phyloP scores from a whole-genome alignment of 805 yeast genomes.

The Candida pseudoglaebosa region DNA sequence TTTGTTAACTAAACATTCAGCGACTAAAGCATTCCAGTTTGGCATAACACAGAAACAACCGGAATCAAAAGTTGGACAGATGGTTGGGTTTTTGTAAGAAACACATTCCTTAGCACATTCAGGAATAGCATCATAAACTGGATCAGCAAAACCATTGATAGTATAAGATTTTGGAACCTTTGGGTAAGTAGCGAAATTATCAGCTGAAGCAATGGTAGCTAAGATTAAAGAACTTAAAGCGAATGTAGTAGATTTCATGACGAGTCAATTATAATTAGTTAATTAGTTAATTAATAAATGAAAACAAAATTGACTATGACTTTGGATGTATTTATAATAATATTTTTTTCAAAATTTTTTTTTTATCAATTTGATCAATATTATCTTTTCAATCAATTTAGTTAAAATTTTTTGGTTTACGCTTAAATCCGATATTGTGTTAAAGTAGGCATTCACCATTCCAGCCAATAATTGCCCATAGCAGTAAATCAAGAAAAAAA shows the following conservation, averaged over 20 bases:
- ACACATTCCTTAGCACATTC: conserved; percentile 36
- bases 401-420: neutral
- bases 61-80: conserved; percentile 46
- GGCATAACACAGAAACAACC: conserved; percentile 44
- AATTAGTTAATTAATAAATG: neutral
- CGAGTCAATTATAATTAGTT: neutral
- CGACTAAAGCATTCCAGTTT: conserved; percentile 28
- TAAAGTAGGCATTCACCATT: neutral
- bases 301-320: too few relatives aligned
- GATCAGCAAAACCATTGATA: conserved; percentile 41
- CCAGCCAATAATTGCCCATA: neutral
- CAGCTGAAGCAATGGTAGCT: conserved; percentile 13
- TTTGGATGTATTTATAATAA: conserved; percentile 1
- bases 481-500: too few relatives aligned
- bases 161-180: conserved; percentile 35
- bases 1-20: conserved; percentile 34
- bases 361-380: neutral
- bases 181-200: conserved; percentile 29
- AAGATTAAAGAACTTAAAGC: conserved; percentile 11
- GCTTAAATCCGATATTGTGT: neutral
- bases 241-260: conserved; percentile 10
- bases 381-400: conserved; percentile 2
- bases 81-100: conserved; percentile 30
- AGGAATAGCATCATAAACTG: conserved; percentile 29
- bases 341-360: neutral